These are phyloP conservation scores for Pelargonium myrrhifolium DNA, from an alignment of 441 rosid species.

Conservation along the genomic window DNA sequence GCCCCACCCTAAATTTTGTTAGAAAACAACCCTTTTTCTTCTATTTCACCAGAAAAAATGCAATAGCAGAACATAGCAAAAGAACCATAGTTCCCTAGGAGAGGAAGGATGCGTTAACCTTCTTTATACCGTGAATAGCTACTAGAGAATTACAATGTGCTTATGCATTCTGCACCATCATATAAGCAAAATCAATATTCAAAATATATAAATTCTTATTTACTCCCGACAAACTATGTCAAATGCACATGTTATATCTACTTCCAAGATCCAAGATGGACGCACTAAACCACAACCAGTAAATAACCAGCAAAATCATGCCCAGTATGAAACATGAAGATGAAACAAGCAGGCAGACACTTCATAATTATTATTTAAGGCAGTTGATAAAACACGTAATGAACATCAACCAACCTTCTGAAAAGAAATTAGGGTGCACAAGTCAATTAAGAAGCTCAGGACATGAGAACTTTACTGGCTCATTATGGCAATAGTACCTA, in stretches of 20 bases:
- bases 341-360: not conserved
- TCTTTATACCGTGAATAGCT: slow-evolving; percentile 2
- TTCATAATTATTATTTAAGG: not conserved
- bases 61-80: not conserved
- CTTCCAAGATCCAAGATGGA: slow-evolving; percentile 1
- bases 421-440: not conserved
- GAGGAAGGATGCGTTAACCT: slow-evolving; percentile 3
- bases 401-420: too few relatives aligned
- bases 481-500: not conserved
- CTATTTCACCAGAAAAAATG: not conserved
- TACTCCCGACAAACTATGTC: not conserved
- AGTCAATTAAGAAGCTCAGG: not conserved
- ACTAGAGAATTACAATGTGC: not conserved
- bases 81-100: not conserved
- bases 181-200: not conserved
- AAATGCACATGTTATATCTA: not conserved
- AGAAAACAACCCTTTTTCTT: not conserved
- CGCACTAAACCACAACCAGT: not conserved
- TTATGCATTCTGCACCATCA: not conserved
- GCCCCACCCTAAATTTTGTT: not conserved
- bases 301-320: too few relatives aligned
- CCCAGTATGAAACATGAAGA: not conserved
- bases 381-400: not conserved
- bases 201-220: not conserved
- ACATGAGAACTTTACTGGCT: not conserved